phyloP scores from a whole-genome alignment of 441 rosid species.

The Cnidoscolus chayamansa region DNA sequence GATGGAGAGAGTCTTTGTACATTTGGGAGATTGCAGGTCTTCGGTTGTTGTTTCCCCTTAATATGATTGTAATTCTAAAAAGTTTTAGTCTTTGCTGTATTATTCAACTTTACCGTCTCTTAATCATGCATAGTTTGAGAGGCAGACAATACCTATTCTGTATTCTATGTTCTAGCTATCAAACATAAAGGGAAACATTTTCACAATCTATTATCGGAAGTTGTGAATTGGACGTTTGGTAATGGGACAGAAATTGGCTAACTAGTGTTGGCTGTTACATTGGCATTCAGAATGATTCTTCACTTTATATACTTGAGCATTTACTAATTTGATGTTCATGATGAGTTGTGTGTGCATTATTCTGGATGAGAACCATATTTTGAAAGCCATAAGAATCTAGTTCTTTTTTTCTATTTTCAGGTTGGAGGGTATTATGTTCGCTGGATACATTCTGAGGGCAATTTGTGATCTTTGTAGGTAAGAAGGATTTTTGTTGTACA shows the following conservation, averaged over 20 bases:
- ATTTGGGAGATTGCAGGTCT: background rate
- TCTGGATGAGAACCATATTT: background rate
- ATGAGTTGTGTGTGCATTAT: background rate
- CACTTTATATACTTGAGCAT: background rate
- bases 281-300: background rate
- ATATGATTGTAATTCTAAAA: background rate
- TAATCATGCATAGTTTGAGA: background rate
- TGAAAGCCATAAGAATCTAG: background rate
- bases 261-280: background rate
- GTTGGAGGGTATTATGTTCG: constrained; percentile 45
- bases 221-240: background rate
- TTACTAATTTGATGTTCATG: background rate
- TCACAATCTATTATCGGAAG: background rate
- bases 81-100: background rate
- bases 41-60: background rate
- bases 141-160: background rate
- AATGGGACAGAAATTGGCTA: background rate
- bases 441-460: constrained; percentile 30
- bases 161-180: background rate
- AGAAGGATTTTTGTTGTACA: background rate
- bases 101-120: background rate
- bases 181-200: background rate
- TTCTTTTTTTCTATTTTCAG: constrained; percentile 21
- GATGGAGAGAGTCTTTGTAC: background rate
- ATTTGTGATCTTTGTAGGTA: constrained; percentile 34